Evolutionary conservation across 2,329 filamentous ascomycete genomes (phyloP), one percentile per base, ranked within the genome.

Genomic region (Ophiostoma sp.): DNA sequence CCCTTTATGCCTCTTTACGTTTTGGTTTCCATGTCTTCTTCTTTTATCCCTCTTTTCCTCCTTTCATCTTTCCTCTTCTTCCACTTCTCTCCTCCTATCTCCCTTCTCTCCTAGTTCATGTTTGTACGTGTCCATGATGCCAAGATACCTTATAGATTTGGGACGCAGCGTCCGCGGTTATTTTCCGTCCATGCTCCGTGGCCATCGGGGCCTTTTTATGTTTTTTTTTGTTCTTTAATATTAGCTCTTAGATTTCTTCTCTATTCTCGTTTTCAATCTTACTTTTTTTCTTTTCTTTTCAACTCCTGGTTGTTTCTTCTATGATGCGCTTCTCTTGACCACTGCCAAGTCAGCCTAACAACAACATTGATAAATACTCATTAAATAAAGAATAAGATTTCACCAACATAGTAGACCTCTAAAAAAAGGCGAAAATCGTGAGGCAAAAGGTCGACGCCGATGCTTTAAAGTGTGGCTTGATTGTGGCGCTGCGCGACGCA

Each of bases 81-180:
- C n/a, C 2, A 15, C 39, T 41, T 41, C 35, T 13, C 23, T 48
- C 48, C 20, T 64, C 4, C n/a, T 8, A 27, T 48, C 27, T 17
- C 23, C 41, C 48, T 67, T 57, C 67, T 69, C 60, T 72, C 52
- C 60, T 68, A 69, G 23, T 68, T 70, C 67, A 68, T 69, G 66
- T 69, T 71, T 65, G 62, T 65, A 20, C 54, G 41, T 65, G 62
- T 41, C 36, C 44, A 66, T 48, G 44, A 67, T 71, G 60, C 33
- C 65, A 72, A 54, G 54, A 72, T 72, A 72, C 68, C 71, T 72
- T 48, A 70, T 72, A 73, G 70, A 73, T 67, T 71, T 70, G 72
- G 72, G 67, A 67, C 57, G 7, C 33, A 41, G 71, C 64, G 67
- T 64, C 67, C 54, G 52, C 36, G 71, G 71, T 31, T 36, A 39